These are phyloP conservation scores for Ochromonas danica DNA, from an alignment of 108 stramenopile genomes.

Conservation along the genomic window DNA sequence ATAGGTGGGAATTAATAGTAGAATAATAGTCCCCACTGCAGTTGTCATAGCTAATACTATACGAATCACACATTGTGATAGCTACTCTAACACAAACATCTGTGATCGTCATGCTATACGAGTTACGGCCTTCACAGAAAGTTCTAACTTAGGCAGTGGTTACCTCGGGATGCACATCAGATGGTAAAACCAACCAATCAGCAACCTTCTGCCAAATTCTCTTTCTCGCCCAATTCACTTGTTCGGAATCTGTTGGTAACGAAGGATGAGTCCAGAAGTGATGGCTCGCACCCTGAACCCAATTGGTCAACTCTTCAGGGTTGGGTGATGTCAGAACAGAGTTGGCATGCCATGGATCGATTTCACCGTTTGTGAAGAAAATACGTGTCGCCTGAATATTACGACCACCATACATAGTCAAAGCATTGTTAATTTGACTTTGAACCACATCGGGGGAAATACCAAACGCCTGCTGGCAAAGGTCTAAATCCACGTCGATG, in stretches of 20 bases:
- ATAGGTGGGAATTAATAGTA: too few relatives aligned
- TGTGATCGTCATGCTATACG: too few relatives aligned
- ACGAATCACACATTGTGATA: too few relatives aligned
- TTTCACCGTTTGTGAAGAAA: constrained; percentile 79
- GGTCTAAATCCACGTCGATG: constrained; percentile 67
- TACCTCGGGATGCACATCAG: too few relatives aligned
- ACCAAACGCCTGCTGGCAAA: constrained; percentile 68
- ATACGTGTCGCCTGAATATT: constrained; percentile 60
- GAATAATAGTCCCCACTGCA: too few relatives aligned
- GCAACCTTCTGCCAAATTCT: constrained; percentile 44
- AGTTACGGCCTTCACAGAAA: too few relatives aligned
- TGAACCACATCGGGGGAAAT: constrained; percentile 59
- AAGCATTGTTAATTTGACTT: constrained; percentile 62
- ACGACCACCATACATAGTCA: constrained; percentile 73
- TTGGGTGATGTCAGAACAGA: constrained; percentile 56
- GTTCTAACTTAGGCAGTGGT: too few relatives aligned
- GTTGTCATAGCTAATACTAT: too few relatives aligned
- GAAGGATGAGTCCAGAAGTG: constrained; percentile 57
- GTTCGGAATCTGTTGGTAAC: constrained; percentile 42
- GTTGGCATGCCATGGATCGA: constrained; percentile 86
- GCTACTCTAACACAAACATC: too few relatives aligned
- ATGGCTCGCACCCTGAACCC: constrained; percentile 44
- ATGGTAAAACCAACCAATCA: too few relatives aligned
- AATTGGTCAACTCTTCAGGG: constrained; percentile 36
- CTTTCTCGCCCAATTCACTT: constrained; percentile 40